Percentiles rank a stretch among this genome's conserved stretches.
Conservation (phyloP, 129 eudicot genomes). For the Silybum marianum region DNA sequence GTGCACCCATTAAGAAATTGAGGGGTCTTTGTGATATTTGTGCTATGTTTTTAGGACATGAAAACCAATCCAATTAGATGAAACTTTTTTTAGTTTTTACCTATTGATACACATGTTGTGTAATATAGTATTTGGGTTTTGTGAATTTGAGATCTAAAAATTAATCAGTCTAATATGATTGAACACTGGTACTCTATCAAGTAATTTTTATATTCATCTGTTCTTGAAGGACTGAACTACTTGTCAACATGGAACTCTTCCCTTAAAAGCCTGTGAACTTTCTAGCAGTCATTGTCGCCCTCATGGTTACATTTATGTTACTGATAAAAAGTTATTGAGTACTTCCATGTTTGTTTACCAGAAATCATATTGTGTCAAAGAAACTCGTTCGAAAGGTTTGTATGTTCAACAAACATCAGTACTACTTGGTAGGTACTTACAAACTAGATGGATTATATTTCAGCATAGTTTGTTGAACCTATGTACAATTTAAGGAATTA, state of each 20-base stretch:
- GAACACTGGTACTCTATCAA: neutral
- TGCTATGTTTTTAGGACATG: neutral
- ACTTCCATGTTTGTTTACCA: neutral
- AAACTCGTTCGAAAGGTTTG: neutral
- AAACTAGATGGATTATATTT: neutral
- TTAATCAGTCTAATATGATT: neutral
- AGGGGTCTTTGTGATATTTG: neutral
- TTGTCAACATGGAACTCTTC: neutral
- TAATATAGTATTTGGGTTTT: neutral
- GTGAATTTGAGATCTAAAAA: neutral
- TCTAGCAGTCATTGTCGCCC: neutral
- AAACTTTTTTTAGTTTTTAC: neutral
- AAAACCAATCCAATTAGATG: neutral
- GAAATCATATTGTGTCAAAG: neutral
- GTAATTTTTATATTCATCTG: neutral
- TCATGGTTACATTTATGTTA: neutral
- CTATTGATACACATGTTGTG: neutral
- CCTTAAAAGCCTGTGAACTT: neutral
- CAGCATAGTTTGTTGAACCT: neutral
- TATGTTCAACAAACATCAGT: neutral
- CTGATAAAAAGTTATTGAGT: neutral
- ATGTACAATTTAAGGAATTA: neutral
- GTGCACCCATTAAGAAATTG: neutral
- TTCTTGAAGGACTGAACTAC: neutral
- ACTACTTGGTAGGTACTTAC: neutral